Conservation (phyloP, 2,329 filamentous ascomycete genomes). For the Phoma herbarum region DNA sequence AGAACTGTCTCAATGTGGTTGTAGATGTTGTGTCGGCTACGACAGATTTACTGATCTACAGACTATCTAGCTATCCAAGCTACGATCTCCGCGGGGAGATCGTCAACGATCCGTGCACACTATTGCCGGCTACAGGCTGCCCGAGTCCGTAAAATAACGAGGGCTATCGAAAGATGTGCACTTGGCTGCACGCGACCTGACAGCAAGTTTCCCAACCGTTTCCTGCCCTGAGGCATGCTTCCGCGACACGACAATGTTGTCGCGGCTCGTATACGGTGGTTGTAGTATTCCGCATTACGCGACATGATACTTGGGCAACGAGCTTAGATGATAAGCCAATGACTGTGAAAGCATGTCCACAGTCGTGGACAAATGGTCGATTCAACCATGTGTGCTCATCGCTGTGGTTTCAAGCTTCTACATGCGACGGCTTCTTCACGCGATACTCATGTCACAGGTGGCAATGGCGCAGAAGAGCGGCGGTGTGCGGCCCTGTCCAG, state of each 20-base stretch:
- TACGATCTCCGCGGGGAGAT: not conserved
- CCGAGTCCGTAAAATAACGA: not conserved
- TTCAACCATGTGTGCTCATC: not conserved
- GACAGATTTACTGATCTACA: not conserved
- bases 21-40: not conserved
- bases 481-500: not conserved
- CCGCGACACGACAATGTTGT: not conserved
- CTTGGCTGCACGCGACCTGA: not conserved
- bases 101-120: not conserved
- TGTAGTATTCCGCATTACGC: not conserved
- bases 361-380: not conserved
- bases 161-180: not conserved
- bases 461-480: constrained; percentile 1
- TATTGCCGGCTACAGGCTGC: not conserved
- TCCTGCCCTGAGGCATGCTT: not conserved
- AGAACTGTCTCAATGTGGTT: not conserved
- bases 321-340: not conserved
- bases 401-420: not conserved
- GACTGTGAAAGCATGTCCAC: not conserved
- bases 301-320: not conserved
- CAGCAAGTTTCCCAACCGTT: not conserved
- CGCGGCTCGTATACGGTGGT: not conserved
- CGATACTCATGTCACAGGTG: not conserved
- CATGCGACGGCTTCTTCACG: not conserved
- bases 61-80: not conserved